Base-by-base conservation (phyloP, 345 rosid genomes). In the Euphorbia pulcherrima region DNA sequence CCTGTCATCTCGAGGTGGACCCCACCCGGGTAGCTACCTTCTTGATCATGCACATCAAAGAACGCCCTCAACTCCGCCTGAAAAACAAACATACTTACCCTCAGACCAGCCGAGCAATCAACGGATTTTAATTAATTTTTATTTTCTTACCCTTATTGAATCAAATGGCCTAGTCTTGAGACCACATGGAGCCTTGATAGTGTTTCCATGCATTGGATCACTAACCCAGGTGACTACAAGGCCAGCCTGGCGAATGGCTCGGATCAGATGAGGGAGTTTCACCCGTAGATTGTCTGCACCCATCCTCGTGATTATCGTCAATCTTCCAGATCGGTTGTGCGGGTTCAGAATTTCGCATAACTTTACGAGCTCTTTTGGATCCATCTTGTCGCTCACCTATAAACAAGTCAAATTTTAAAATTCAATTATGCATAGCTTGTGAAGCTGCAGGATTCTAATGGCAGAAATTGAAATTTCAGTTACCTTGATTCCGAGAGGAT, bases 171-270 rank as follows among this genome's bases (percentile, higher is more conserved):
- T 83, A 56, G 88, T 86, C 71, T 86, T 82, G 47, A 86, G 83
- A 29, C 90, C 88, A 50, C 82, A 71, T 51, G 90, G 88, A 60
- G 87, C 84, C 79, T 81, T 81, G 48, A 86, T 86, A 28, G 90
- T 86, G 73, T 84, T 86, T 3, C 90, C 88, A 33, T 86, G 90
- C 88, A 86, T 86, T 56, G 88, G 90, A 69, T 86, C 90, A 61
- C 88, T 84, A 67, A 86, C 88, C 90, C 90, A 82, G 30, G 88
- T 86, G 71, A 86, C 90, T 33, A 84, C 78, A 71, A 84, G 84
- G 67, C 90, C 88, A 3, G 86, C 88, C 69, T 85, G 81, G 30
- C 82, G 83, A 9, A 86, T 75, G 51, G 87, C 88, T 78, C 82
- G 82, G 72, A 84, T 82, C 64, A 86, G 75, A 70, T 77, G 77